Conservation (phyloP, 495 filamentous ascomycete genomes). For the Chaetomium tenue region DNA sequence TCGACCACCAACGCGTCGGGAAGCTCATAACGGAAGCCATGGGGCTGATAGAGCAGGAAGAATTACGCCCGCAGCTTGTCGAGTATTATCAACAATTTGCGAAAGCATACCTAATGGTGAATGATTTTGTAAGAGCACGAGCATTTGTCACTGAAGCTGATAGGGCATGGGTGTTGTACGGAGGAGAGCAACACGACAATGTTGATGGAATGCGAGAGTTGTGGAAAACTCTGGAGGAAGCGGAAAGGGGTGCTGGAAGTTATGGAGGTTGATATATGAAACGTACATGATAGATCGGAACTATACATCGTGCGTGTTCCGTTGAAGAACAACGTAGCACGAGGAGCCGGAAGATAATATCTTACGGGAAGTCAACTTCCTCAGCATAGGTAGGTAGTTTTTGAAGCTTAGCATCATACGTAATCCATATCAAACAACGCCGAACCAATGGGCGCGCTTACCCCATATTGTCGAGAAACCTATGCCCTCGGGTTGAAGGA, state of each 20-base stretch:
- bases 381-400: no score
- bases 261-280: no score
- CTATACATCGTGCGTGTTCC: no score
- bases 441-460: no score
- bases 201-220: conserved; percentile 35
- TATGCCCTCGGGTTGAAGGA: no score
- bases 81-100: conserved; percentile 36
- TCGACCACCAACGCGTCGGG: conserved; percentile 20
- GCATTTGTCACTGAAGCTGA: conserved; percentile 32
- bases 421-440: no score
- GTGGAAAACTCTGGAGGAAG: conserved; percentile 26
- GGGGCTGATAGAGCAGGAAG: conserved; percentile 31
- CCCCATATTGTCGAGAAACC: no score
- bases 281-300: no score
- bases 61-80: conserved; percentile 37
- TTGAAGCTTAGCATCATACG: no score
- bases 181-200: conserved; percentile 40
- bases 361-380: no score
- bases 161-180: conserved; percentile 35
- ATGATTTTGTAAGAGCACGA: conserved; percentile 28
- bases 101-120: conserved; percentile 34
- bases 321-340: no score
- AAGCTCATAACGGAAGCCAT: conserved; percentile 30
- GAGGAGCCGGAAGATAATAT: no score
- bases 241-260: conserved; percentile 7